Evolutionary conservation across 225 moss, liverwort and hornwort genomes (phyloP).

Genomic region (Polytrichum commune): DNA sequence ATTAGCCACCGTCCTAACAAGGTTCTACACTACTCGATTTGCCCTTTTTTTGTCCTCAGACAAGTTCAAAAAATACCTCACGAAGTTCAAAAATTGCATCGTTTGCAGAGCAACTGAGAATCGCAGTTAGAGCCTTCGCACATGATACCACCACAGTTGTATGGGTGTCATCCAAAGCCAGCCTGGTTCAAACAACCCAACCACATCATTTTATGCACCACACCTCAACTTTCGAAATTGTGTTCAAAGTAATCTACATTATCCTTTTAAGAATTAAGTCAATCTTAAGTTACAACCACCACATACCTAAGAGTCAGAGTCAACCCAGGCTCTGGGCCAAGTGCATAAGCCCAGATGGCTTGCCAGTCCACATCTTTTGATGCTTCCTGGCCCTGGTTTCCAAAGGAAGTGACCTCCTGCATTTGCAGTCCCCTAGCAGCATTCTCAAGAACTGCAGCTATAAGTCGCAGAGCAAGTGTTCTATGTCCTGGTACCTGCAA

Average conservation of each 20-base stretch:
- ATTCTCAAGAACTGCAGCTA: conserved; percentile 76
- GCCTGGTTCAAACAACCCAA: conserved; percentile 40
- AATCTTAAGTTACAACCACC: conserved; percentile 1
- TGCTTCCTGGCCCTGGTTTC: conserved; percentile 15
- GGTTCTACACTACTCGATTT: too few species aligned
- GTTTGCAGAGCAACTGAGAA: conserved; percentile 87
- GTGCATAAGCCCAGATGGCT: conserved; percentile 91
- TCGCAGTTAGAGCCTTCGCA: conserved; percentile 80
- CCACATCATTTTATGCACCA: background rate
- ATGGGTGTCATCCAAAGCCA: conserved; percentile 92
- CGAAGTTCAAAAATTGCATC: conserved; percentile 73
- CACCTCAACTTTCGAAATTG: conserved; percentile 9
- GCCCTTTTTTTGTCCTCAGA: background rate
- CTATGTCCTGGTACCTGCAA: conserved; percentile 88
- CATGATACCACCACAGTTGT: conserved; percentile 83
- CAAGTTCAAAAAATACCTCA: conserved; percentile 47
- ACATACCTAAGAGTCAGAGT: conserved; percentile 73
- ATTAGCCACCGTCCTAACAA: too few species aligned
- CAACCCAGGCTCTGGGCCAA: conserved; percentile 90
- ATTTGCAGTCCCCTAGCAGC: conserved; percentile 65
- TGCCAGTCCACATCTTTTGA: conserved; percentile 80
- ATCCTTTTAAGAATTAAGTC: too few species aligned
- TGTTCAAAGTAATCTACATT: background rate
- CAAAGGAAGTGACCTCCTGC: conserved; percentile 27
- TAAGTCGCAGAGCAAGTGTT: conserved; percentile 76